Evolutionary conservation across 2,329 filamentous ascomycete species (phyloP), one percentile per base, ranked within the genome.

Genomic region (Fusarium sp.): DNA sequence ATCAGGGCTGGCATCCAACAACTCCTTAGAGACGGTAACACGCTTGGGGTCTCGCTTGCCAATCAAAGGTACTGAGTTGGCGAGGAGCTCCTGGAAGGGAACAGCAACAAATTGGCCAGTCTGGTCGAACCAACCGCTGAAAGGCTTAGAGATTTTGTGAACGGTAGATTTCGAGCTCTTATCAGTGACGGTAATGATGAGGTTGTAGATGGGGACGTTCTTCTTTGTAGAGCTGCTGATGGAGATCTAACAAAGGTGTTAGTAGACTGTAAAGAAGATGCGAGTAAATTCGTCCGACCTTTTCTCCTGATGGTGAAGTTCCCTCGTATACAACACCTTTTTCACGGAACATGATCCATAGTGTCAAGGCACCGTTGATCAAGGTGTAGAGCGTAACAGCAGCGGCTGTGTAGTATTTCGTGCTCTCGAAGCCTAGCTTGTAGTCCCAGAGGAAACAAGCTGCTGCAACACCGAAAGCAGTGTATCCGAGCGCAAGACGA

Each of bases 391-490:
- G 79, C 16, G 87, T 86, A 9, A 98, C 95, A 7, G 96, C 95
- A 42, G 87, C 88, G 7, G 93, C 88, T 1, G 95, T 97, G 84
- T 91, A 95, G 72, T 87, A 84, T 82, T 96, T 97, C 23, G 95
- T 97, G 69, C 83, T 86, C 72, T 97, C 94, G 87, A 96, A 98
- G 76, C 95, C 95, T 52, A 94, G 86, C 79, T 93, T 94, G 85
- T 94, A 97, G 87, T 99, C 96, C 84, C 94, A 95, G 70, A 90
- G 90, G 86, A 98, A 98, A 77, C 94, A 94, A 69, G 90, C 92
- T 27, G 88, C 95, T 23, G 94, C 92, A 70, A 98, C 90, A 66
- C 87, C 81, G 77, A 98, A 94, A 68, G 94, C 93, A 25, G 86
- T 83, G 83, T 97, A 98, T 72, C 96, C 96, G 14, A 99, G 86